Evolutionary conservation across 768 basidiomycete genomes (phyloP).

Genomic region (Hysterangium stoloniferum): DNA sequence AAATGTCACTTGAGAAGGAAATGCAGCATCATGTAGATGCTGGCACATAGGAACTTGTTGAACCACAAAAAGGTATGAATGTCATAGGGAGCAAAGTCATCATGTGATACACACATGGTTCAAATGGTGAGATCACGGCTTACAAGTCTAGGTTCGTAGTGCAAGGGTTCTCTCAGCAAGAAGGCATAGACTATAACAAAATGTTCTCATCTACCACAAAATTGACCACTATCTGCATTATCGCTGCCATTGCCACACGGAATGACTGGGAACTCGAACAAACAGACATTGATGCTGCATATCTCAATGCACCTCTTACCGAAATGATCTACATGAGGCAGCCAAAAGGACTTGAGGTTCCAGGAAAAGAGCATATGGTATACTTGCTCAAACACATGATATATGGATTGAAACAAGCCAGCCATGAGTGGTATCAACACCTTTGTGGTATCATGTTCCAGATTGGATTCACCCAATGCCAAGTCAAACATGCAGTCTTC

Average conservation of each 20-base stretch:
- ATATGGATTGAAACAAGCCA: conserved; percentile 32
- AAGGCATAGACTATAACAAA: conserved; percentile 26
- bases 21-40: conserved; percentile 13
- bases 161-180: conserved; percentile 34
- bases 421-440: conserved; percentile 29
- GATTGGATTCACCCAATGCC: conserved; percentile 25
- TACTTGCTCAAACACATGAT: conserved; percentile 20
- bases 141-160: conserved; percentile 35
- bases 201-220: conserved; percentile 15
- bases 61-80: conserved; percentile 16
- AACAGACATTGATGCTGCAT: conserved; percentile 34
- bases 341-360: conserved; percentile 22
- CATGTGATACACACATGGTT: conserved; percentile 22
- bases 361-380: conserved; percentile 10
- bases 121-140: conserved; percentile 17
- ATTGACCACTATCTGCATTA: conserved; percentile 23
- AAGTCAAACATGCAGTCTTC: conserved; percentile 23
- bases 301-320: conserved; percentile 25
- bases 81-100: conserved; percentile 23
- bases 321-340: conserved; percentile 29
- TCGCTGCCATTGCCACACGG: conserved; percentile 29
- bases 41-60: conserved; percentile 18
- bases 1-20: conserved; percentile 18
- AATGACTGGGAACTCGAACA: conserved; percentile 31
- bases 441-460: conserved; percentile 21